A percentile compares a stretch with the other conserved stretches of the same genome.
These are phyloP conservation scores for Alnus glutinosa DNA, from an alignment of 306 rosid species.

Conservation along the genomic window DNA sequence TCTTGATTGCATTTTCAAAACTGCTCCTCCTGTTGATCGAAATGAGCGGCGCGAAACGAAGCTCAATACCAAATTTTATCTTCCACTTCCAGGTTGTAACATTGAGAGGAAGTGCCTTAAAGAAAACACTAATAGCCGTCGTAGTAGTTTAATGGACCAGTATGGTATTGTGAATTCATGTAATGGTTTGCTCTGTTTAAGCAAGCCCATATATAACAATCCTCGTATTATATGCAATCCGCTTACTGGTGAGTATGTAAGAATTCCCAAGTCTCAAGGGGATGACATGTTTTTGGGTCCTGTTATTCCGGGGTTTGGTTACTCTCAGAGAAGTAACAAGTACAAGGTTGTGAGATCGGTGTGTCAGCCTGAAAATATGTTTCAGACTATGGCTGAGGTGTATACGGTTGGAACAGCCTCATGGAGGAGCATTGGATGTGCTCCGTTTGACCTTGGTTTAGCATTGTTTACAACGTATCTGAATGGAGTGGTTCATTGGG, in stretches of 20 bases:
- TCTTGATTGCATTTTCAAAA: background rate
- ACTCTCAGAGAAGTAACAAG: background rate
- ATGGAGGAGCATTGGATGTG: slow-evolving; percentile 22
- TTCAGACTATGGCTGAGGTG: slow-evolving; percentile 9
- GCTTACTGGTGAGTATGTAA: slow-evolving; percentile 12
- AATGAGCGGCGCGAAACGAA: background rate
- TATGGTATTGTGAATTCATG: slow-evolving; percentile 11
- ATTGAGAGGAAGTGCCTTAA: background rate
- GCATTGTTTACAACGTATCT: background rate
- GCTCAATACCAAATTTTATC: background rate
- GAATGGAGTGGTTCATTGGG: slow-evolving; percentile 24
- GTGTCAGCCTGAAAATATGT: background rate
- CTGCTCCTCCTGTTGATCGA: background rate
- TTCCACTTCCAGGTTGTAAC: background rate
- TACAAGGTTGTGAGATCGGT: slow-evolving; percentile 18
- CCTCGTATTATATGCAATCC: slow-evolving; percentile 22
- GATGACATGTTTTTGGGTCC: background rate
- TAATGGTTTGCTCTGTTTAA: slow-evolving; percentile 17
- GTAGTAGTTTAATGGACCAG: background rate
- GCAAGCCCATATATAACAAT: background rate
- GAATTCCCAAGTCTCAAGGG: background rate
- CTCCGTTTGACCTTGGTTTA: background rate
- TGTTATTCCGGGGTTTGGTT: slow-evolving; percentile 18
- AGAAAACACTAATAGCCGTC: background rate
- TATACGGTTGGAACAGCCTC: slow-evolving; percentile 16